These are phyloP conservation scores for Pelargonium nanum DNA, from an alignment of 345 rosid species.

Conservation along the genomic window DNA sequence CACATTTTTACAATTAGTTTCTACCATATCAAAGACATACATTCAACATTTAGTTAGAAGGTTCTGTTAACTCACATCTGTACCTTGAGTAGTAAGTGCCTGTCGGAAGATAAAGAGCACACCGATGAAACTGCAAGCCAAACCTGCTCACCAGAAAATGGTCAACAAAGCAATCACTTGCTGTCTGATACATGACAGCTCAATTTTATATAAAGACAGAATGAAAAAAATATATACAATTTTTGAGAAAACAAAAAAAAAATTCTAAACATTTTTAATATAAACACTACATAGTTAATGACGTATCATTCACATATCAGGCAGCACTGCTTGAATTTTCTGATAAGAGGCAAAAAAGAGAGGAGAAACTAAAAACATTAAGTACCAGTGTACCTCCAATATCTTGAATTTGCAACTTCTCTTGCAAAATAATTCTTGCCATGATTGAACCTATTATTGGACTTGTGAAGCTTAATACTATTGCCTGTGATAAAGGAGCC, in stretches of 20 bases:
- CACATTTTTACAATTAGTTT: neutral
- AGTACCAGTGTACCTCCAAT: constrained; percentile 52
- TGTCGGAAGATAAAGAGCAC: constrained; percentile 68
- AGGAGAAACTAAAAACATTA: neutral
- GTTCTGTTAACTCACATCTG: constrained; percentile 70
- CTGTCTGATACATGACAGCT: constrained; percentile 1
- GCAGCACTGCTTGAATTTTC: neutral
- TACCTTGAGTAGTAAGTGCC: constrained; percentile 74
- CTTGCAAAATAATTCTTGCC: constrained; percentile 60
- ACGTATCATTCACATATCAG: neutral
- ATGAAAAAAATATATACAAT: neutral
- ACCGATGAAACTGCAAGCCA: constrained; percentile 87
- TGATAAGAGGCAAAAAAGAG: neutral
- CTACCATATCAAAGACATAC: constrained; percentile 2
- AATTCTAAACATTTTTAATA: no score
- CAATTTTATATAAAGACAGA: constrained; percentile 11
- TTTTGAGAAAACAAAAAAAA: neutral
- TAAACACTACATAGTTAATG: no score
- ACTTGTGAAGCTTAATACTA: constrained; percentile 60
- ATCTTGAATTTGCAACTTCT: constrained; percentile 66
- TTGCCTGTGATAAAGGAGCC: constrained; percentile 65
- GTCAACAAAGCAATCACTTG: constrained; percentile 16
- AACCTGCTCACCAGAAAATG: constrained; percentile 45
- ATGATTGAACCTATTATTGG: constrained; percentile 72
- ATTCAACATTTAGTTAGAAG: constrained; percentile 18